phyloP scores from a whole-genome alignment of 768 basidiomycete genomes.

The Lactarius hatsudake region DNA sequence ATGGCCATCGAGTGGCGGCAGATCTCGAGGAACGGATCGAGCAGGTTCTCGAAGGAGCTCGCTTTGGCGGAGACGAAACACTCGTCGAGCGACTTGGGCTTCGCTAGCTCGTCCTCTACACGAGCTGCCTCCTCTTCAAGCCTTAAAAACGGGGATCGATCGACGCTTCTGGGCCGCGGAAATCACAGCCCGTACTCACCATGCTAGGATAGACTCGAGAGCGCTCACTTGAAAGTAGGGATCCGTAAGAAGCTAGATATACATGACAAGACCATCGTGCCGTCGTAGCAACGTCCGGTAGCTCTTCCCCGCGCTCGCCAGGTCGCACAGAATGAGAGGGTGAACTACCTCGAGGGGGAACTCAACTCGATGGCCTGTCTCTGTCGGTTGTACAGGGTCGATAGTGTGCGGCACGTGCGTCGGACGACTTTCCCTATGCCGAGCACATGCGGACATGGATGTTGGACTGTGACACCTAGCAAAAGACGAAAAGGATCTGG shows the following conservation, averaged over 20 bases:
- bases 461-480: conserved; percentile 94
- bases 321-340: conserved; percentile 95
- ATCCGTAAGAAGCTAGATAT: conserved; percentile 72
- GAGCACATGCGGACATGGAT: conserved; percentile 86
- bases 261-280: too few species aligned
- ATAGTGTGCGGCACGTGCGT: conserved; percentile 51
- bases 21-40: conserved; percentile 92
- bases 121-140: conserved; percentile 82
- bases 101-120: conserved; percentile 84
- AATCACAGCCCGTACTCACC: conserved; percentile 46
- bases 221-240: conserved; percentile 95
- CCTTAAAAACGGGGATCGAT: conserved; percentile 44
- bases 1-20: conserved; percentile 73
- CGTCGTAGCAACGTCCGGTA: conserved; percentile 73
- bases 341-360: conserved; percentile 95
- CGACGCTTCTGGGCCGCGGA: background rate
- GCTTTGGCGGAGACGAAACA: conserved; percentile 86
- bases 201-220: conserved; percentile 84
- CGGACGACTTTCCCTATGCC: conserved; percentile 86
- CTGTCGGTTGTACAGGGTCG: conserved; percentile 1
- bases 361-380: conserved; percentile 61
- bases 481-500: conserved; percentile 84
- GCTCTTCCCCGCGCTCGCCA: conserved; percentile 92
- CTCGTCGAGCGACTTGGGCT: conserved; percentile 62
- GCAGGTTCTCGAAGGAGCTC: conserved; percentile 86